A percentile compares a stretch with the other conserved stretches of the same genome.
Evolutionary conservation across 768 basidiomycete species (phyloP).

Genomic region (Termitomyces sp.): DNA sequence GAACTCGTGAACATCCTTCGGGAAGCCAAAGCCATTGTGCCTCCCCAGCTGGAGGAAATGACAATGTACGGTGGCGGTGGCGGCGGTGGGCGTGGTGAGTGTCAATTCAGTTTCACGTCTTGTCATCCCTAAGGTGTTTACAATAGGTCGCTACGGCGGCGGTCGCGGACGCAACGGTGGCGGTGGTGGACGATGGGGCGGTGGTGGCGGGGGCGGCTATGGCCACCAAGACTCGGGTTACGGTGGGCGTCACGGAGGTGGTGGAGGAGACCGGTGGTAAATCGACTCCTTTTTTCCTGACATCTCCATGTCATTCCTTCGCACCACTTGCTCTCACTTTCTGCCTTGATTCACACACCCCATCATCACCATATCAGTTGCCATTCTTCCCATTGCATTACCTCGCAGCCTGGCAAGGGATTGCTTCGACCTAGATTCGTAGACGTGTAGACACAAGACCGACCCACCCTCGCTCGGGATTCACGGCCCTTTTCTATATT

Average conservation of each 20-base stretch:
- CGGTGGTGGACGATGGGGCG: conserved; percentile 36
- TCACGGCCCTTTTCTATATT: background rate
- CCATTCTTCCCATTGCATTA: conserved; percentile 1
- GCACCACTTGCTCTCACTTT: background rate
- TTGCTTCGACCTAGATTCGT: conserved; percentile 15
- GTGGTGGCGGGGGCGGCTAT: conserved; percentile 38
- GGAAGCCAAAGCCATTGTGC: conserved; percentile 83
- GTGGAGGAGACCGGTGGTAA: conserved; percentile 27
- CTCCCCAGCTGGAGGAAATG: conserved; percentile 93
- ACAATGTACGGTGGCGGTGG: conserved; percentile 63
- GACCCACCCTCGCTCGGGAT: conserved; percentile 7
- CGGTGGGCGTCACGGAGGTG: conserved; percentile 35
- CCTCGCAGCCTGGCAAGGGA: conserved; percentile 9
- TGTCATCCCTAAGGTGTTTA: conserved; percentile 5
- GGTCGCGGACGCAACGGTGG: conserved; percentile 39
- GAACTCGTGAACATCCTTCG: conserved; percentile 83
- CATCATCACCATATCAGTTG: background rate
- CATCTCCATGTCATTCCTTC: background rate
- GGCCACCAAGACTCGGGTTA: conserved; percentile 41
- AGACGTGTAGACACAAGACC: conserved; percentile 17
- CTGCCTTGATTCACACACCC: background rate
- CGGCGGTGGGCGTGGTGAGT: conserved; percentile 66
- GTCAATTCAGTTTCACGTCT: background rate
- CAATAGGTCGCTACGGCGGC: conserved; percentile 57
- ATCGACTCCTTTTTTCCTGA: background rate